A percentile compares a stretch with the other conserved stretches of the same genome.
phyloP scores from a whole-genome alignment of 345 rosid genomes.

The Corymbia maculata region DNA sequence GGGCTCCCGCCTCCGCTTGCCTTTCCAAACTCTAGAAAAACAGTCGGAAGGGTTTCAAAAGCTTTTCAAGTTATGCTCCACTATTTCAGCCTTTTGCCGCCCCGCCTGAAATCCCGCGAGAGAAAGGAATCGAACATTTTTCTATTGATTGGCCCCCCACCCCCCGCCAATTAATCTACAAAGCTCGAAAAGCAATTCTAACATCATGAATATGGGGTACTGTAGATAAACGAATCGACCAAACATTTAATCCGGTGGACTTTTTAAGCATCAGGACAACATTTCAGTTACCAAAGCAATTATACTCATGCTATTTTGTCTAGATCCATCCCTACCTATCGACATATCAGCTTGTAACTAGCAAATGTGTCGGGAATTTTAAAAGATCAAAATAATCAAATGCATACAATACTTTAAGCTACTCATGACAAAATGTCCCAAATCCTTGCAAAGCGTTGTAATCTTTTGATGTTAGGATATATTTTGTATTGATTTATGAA shows the following conservation, averaged over 20 bases:
- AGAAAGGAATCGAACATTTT: not conserved
- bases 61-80: not conserved
- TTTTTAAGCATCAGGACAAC: not conserved
- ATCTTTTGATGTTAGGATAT: not conserved
- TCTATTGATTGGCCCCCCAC: not conserved
- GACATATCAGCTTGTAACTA: not conserved
- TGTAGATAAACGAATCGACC: not conserved
- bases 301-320: not conserved
- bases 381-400: not conserved
- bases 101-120: not conserved
- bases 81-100: not conserved
- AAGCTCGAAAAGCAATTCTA: not conserved
- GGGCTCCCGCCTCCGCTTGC: not conserved
- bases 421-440: not conserved
- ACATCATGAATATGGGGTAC: not conserved
- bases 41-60: not conserved
- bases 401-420: not conserved
- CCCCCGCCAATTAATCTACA: not conserved
- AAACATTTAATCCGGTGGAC: not conserved
- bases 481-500: not conserved
- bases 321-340: not conserved
- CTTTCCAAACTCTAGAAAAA: not conserved
- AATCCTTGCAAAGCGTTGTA: not conserved
- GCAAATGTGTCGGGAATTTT: not conserved
- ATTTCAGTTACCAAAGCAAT: not conserved